Evolutionary conservation across 140 eudicot species (phyloP).

Genomic region (Cichorium intybus): DNA sequence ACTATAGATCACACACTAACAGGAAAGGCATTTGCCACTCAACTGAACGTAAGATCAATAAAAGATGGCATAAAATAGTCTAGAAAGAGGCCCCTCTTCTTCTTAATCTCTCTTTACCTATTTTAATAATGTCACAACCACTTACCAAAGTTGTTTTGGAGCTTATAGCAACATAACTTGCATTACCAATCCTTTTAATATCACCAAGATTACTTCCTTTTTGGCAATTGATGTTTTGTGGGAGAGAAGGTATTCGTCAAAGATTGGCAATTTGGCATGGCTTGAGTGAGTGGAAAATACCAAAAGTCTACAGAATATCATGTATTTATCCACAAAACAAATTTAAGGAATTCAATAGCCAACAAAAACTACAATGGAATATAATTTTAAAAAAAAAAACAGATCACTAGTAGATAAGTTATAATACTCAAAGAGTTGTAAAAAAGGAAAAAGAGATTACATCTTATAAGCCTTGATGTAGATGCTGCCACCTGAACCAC

Average conservation of each 20-base stretch:
- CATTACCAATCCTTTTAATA: slow-evolving; percentile 10
- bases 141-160: slow-evolving; percentile 11
- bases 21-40: no score
- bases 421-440: neutral
- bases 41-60: no score
- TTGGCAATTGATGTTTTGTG: slow-evolving; percentile 6
- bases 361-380: slow-evolving; percentile 2
- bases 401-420: slow-evolving; percentile 9
- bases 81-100: neutral
- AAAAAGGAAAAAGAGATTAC: slow-evolving; percentile 41
- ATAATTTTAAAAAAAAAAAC: neutral
- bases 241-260: neutral
- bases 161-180: slow-evolving; percentile 2
- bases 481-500: slow-evolving; percentile 99
- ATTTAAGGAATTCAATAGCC: neutral
- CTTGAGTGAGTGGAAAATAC: neutral
- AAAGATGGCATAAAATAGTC: no score
- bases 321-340: neutral
- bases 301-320: neutral
- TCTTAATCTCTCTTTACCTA: slow-evolving; percentile 6
- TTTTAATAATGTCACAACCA: neutral
- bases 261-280: no score
- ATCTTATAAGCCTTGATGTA: slow-evolving; percentile 72
- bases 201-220: neutral
- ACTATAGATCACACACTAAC: no score